A percentile compares a stretch with the other conserved stretches of the same genome.
These are phyloP conservation scores for Exophiala sp. DNA, from an alignment of 2,329 filamentous ascomycete genomes.

Conservation along the genomic window DNA sequence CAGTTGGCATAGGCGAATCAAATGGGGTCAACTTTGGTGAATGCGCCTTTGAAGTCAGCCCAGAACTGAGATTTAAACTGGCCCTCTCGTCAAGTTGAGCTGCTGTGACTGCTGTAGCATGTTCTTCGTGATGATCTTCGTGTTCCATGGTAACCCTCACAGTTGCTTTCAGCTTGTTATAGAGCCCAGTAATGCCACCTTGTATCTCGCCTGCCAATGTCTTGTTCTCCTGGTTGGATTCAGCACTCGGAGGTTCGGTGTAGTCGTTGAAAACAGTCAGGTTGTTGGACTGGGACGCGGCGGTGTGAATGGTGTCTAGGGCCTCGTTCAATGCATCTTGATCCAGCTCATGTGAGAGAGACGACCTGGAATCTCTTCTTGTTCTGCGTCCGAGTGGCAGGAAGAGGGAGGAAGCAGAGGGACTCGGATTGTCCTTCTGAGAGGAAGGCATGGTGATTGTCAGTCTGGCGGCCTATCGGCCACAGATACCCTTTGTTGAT, in stretches of 20 bases:
- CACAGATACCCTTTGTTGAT: slow-evolving; percentile 8
- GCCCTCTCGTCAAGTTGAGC: slow-evolving; percentile 18
- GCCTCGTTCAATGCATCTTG: slow-evolving; percentile 72
- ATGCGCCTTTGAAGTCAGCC: slow-evolving; percentile 21
- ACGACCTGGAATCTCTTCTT: slow-evolving; percentile 48
- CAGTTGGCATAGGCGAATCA: slow-evolving; percentile 15
- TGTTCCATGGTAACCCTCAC: slow-evolving; percentile 66
- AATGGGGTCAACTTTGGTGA: slow-evolving; percentile 21
- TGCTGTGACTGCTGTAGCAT: slow-evolving; percentile 16
- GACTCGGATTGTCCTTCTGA: slow-evolving; percentile 37
- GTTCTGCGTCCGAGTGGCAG: slow-evolving; percentile 41
- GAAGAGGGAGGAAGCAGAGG: slow-evolving; percentile 44
- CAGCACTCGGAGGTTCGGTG: slow-evolving; percentile 60
- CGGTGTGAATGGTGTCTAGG: slow-evolving; percentile 82
- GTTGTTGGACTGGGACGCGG: slow-evolving; percentile 77
- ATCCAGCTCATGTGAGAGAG: slow-evolving; percentile 56
- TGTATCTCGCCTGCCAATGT: slow-evolving; percentile 70
- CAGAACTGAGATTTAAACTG: slow-evolving; percentile 20
- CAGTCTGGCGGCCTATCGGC: slow-evolving; percentile 18
- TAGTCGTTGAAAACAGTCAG: slow-evolving; percentile 95
- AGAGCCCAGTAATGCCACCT: slow-evolving; percentile 83
- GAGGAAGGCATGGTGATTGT: slow-evolving; percentile 5
- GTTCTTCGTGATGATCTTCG: slow-evolving; percentile 15
- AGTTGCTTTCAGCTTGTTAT: slow-evolving; percentile 77
- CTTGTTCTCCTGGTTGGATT: slow-evolving; percentile 63